A percentile compares a stretch with the other conserved stretches of the same genome.
Evolutionary conservation across 352 stramenopile species (phyloP).

Genomic region (Phytophthora pinifolia): DNA sequence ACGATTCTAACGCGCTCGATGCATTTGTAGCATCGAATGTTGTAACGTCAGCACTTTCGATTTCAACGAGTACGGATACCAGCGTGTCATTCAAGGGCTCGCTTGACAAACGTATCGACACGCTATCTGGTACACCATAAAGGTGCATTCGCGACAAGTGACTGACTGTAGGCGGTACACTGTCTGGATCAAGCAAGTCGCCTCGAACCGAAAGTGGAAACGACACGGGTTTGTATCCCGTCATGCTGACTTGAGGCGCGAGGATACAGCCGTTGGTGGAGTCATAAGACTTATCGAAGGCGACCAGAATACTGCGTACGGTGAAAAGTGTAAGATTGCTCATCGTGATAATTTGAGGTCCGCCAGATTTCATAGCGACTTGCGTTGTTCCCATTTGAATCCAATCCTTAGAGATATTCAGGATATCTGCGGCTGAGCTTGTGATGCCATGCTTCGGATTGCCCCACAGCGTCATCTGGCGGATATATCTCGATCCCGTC

Average conservation of each 20-base stretch:
- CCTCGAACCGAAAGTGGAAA: constrained; percentile 54
- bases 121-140: constrained; percentile 26
- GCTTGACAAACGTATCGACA: constrained; percentile 52
- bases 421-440: constrained; percentile 6
- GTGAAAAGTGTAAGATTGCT: constrained; percentile 28
- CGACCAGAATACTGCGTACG: constrained; percentile 33
- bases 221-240: constrained; percentile 36
- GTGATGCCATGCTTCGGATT: constrained; percentile 27
- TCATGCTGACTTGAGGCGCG: constrained; percentile 36
- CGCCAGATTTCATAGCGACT: constrained; percentile 51
- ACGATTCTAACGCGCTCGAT: constrained; percentile 10
- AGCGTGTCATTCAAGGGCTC: constrained; percentile 53
- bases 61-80: constrained; percentile 36
- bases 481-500: constrained; percentile 46
- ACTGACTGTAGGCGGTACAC: constrained; percentile 35
- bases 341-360: constrained; percentile 34
- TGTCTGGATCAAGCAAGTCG: constrained; percentile 36
- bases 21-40: constrained; percentile 47
- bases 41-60: constrained; percentile 26
- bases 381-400: constrained; percentile 32
- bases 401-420: constrained; percentile 44
- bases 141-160: constrained; percentile 62
- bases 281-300: constrained; percentile 67
- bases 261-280: constrained; percentile 38
- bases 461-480: constrained; percentile 50